Evolutionary conservation across 179 eudicot species (phyloP).

Genomic region (Nepenthes alata): DNA sequence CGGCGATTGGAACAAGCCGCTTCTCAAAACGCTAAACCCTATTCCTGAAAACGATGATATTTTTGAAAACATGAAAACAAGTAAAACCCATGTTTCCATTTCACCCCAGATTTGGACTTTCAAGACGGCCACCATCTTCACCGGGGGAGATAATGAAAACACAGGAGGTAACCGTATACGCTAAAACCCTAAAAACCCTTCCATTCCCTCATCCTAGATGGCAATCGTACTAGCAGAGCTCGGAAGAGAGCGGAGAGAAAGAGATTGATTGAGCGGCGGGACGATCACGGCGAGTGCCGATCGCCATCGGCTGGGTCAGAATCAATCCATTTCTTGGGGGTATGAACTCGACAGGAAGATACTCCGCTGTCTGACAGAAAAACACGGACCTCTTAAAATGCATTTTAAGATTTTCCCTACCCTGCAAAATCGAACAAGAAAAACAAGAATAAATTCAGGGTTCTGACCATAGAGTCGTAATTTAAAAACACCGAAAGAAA

Average conservation of each 20-base stretch:
- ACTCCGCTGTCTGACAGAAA: background rate
- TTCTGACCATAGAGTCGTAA: background rate
- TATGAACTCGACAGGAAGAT: conserved; percentile 1
- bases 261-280: too few relatives aligned
- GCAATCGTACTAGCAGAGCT: too few relatives aligned
- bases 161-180: background rate
- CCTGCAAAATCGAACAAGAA: background rate
- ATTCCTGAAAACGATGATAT: too few relatives aligned
- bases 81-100: conserved; percentile 7
- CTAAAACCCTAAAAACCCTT: too few relatives aligned
- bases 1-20: too few relatives aligned
- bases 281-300: background rate
- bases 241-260: too few relatives aligned
- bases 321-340: conserved; percentile 4
- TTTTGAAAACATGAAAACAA: too few relatives aligned
- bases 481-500: too few relatives aligned
- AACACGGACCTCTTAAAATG: background rate
- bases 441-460: background rate
- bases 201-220: too few relatives aligned
- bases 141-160: conserved; percentile 9
- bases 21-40: too few relatives aligned
- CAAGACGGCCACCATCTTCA: background rate
- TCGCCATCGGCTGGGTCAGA: background rate
- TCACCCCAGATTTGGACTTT: conserved; percentile 2
- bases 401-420: background rate